Conservation (phyloP, 1,139 yeast genomes). For the Suhomyces taliae region DNA sequence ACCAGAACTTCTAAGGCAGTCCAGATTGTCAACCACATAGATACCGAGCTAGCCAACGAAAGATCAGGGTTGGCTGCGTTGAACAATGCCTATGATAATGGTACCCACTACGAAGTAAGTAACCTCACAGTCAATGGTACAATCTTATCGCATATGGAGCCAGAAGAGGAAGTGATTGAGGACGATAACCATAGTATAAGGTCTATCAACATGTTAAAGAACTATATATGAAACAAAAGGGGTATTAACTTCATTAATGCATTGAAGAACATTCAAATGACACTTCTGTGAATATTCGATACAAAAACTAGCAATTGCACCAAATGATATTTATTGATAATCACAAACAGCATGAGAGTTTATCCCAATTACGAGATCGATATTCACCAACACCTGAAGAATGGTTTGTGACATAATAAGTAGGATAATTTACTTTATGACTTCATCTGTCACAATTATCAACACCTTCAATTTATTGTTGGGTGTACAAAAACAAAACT, state of each 20-base stretch:
- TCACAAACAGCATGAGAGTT: background rate
- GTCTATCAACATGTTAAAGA: slow-evolving; percentile 14
- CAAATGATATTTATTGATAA: background rate
- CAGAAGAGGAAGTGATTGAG: background rate
- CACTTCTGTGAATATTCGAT: no score
- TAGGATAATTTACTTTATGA: no score
- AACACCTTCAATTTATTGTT: no score
- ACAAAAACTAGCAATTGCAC: no score
- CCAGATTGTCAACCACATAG: background rate
- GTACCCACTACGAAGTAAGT: slow-evolving; percentile 8
- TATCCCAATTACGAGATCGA: background rate
- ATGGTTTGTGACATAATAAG: no score
- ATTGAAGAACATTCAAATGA: no score
- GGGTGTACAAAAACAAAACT: no score
- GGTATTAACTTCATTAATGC: no score
- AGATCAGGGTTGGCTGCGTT: slow-evolving; percentile 16
- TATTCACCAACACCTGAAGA: no score
- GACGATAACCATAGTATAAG: slow-evolving; percentile 12
- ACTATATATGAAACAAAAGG: slow-evolving; percentile 5
- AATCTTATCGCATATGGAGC: slow-evolving; percentile 6
- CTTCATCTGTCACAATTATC: no score
- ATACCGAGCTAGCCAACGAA: slow-evolving; percentile 7
- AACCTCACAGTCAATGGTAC: slow-evolving; percentile 15
- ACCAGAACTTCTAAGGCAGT: background rate
- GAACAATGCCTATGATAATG: slow-evolving; percentile 15